These are phyloP conservation scores for Populus deltoides DNA, from an alignment of 345 rosid genomes.

Conservation along the genomic window DNA sequence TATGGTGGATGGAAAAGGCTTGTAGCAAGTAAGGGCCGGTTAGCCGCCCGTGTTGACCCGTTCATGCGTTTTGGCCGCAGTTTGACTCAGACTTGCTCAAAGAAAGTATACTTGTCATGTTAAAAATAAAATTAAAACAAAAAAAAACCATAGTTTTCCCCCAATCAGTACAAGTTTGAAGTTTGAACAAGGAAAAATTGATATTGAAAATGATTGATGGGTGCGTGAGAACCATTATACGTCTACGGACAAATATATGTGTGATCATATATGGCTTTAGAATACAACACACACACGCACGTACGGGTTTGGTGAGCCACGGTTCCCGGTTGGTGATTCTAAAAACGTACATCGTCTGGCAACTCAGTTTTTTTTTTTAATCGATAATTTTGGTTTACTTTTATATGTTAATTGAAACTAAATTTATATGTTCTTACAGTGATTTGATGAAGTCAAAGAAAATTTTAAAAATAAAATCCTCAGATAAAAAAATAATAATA, in stretches of 20 bases:
- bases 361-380: too few species aligned
- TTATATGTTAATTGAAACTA: too few species aligned
- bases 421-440: too few species aligned
- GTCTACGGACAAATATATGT: background rate
- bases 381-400: too few species aligned
- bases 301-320: background rate
- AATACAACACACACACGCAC: too few species aligned
- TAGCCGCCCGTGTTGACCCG: slow-evolving; percentile 43
- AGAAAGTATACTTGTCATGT: background rate
- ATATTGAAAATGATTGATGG: background rate
- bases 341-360: background rate
- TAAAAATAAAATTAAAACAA: too few species aligned
- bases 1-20: background rate
- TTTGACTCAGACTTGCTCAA: slow-evolving; percentile 16
- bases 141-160: background rate
- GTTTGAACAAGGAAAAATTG: background rate
- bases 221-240: background rate
- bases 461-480: too few species aligned
- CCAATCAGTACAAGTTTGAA: background rate
- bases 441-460: too few species aligned
- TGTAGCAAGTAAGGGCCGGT: slow-evolving; percentile 9
- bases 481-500: too few species aligned
- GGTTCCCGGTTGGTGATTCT: background rate
- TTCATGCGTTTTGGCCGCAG: background rate
- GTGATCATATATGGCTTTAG: background rate